Evolutionary conservation across 768 basidiomycete species (phyloP), one percentile per base, ranked within the genome.

Genomic region (Termitomyces sp.): DNA sequence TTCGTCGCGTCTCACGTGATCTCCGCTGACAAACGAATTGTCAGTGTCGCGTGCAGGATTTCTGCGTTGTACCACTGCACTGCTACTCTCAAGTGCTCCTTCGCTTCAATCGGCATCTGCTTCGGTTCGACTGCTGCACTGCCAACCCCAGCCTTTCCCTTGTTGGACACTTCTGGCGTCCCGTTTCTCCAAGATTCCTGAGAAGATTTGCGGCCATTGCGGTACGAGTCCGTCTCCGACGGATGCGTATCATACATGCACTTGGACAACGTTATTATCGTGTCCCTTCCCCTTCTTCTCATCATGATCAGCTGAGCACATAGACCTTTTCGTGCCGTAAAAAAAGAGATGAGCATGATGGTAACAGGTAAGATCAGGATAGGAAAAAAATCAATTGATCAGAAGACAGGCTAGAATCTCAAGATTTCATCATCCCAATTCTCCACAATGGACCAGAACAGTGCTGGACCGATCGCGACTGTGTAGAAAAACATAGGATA

Each of bases 1-100:
- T 15, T 28, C 20, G 39, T 33, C 36, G 8, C 44, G 12, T 45
- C 4, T 20, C 61, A 62, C 42, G 52, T 62, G 61, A 57, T 32
- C 40, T 18, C 8, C 3, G 5, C 24, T 8, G 15, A 49, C n/a
- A n/a, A n/a, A n/a, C n/a, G n/a, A n/a, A n/a, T n/a, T n/a, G n/a
- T n/a, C n/a, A n/a, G n/a, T n/a, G n/a, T n/a, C n/a, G n/a, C n/a
- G n/a, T n/a, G n/a, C n/a, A n/a, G n/a, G n/a, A n/a, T n/a, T n/a
- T n/a, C n/a, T n/a, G n/a, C n/a, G n/a, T n/a, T n/a, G n/a, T n/a
- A n/a, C n/a, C n/a, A n/a, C n/a, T n/a, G n/a, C n/a, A n/a, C n/a
- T n/a, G n/a, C n/a, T n/a, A n/a, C n/a, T n/a, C n/a, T n/a, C n/a
- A n/a, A n/a, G n/a, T 28, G 28, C 28, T 28, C 28, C 28, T 28